Base-by-base conservation (phyloP, 441 rosid species). In the Pelargonium cotyledonis region DNA sequence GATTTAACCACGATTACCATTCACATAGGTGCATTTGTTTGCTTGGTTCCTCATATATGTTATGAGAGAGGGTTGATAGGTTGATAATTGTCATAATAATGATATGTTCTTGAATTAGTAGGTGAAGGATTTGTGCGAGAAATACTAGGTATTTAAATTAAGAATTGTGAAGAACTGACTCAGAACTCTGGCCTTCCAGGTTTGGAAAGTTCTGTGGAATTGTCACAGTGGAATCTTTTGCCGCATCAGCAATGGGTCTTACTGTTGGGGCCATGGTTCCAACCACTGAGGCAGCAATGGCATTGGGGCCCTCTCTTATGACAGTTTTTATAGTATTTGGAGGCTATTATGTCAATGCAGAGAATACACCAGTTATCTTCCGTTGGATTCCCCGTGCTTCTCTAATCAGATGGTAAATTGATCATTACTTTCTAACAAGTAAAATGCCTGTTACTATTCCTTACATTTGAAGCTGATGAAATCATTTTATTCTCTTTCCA, bases 181-280 rank as follows among this genome's bases (percentile, higher is more conserved):
- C 63, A 63, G 51, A 68, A 58, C 55, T 70, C 46, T 66, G 65
- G 26, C 40, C 65, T 73, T 83, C 23, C 73, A 93, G 97, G 80
- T 93, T 93, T 75, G 96, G 89, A 35, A 86, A 87, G 79, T 95
- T 95, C 79, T 89, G 96, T 73, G 99, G 99, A 72, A 86, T 91
- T 67, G 86, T 91, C 76, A 94, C 95, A 15, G 81, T 80, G 71
- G 97, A 94, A 81, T 94, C 96, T 29, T 91, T 91, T 87, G 85
- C 97, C 73, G 97, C 97, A 49, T 95, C 97, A 68, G 99, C 99
- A 53, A 90, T 95, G 99, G 99, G 97, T 69, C 88, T 91, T 67
- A 91, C 99, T 40, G 99, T 89, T 40, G 99, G 97, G 76, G 97
- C 97, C 64, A 91, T 91, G 95, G 96, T 85, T 67, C 95, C 97